phyloP scores from a whole-genome alignment of 257 asterid genomes.

The Fraxinus cuspidata region DNA sequence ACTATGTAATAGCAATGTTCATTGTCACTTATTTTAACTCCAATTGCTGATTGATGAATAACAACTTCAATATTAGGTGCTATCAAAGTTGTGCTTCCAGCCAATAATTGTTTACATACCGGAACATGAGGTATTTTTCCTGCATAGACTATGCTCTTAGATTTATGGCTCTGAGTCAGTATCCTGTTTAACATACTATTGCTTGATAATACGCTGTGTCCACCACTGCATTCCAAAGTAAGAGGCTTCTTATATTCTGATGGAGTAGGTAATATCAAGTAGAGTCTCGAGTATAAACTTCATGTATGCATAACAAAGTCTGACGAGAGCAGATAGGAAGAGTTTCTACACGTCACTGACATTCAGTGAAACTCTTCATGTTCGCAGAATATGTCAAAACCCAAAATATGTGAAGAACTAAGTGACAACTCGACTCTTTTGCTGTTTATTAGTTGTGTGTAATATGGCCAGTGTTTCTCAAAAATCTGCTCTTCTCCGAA shows the following conservation, averaged over 20 bases:
- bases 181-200: background rate
- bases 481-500: constrained; percentile 14
- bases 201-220: background rate
- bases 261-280: background rate
- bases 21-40: background rate
- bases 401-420: background rate
- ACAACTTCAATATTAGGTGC: constrained; percentile 50
- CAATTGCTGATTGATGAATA: constrained; percentile 10
- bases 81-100: constrained; percentile 86
- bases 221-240: background rate
- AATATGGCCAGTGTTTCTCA: background rate
- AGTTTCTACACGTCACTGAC: background rate
- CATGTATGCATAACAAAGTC: background rate
- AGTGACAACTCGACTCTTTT: background rate
- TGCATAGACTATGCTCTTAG: background rate
- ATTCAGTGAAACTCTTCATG: background rate
- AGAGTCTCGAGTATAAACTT: background rate
- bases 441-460: background rate
- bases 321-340: background rate
- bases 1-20: background rate
- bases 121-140: constrained; percentile 75
- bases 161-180: background rate
- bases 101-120: constrained; percentile 88
- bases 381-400: background rate
- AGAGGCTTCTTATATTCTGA: constrained; percentile 3